Evolutionary conservation across 768 basidiomycete genomes (phyloP), one percentile per base, ranked within the genome.

Genomic region (Pleurotus pulmonarius): DNA sequence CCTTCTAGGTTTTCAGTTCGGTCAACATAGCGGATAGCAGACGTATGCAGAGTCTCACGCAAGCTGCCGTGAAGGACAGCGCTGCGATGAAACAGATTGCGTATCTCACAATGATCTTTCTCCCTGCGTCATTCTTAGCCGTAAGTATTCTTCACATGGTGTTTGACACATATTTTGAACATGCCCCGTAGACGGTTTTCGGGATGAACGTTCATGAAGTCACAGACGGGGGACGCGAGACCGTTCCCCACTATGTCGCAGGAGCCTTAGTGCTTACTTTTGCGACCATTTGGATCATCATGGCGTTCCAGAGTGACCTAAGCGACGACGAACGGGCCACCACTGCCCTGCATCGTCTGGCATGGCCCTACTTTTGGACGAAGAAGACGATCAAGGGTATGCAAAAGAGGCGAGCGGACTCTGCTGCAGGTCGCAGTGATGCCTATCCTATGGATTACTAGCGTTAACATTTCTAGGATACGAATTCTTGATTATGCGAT

Each of bases 81-180:
- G 75, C 74, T 62, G 77, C 75, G 73, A 82, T 80, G 79, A 80
- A 77, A 55, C 79, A 85, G 66, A 79, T 86, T 45, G 78, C 83
- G 0, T 86, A 85, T 60, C 69, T 86, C 8, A 80, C 81, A 1
- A 85, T 86, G 82, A 61, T 82, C 16, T 86, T 85, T 66, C 69
- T 86, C 3, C 85, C 85, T 2, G 80, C 82, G 0, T 78, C 79
- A 9, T 81, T 85, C 54, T 68, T 72, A 20, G 75, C 81, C 56
- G 79, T 80, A 63, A 46, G 75, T 56, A 24, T n/a, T n/a, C 34
- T 18, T 20, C 24, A 24, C 29, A 7, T 24, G 12, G 20, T 15
- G 39, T 4, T 38, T 5, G 24, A 11, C 24, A 22, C 29, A 41
- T 26, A 43, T 41, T 46, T 25, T 52, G 11, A 12, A 24, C 40